Evolutionary conservation across 371 early-diverging fungal genomes (phyloP).

Genomic region (Haplosporangium sp.): DNA sequence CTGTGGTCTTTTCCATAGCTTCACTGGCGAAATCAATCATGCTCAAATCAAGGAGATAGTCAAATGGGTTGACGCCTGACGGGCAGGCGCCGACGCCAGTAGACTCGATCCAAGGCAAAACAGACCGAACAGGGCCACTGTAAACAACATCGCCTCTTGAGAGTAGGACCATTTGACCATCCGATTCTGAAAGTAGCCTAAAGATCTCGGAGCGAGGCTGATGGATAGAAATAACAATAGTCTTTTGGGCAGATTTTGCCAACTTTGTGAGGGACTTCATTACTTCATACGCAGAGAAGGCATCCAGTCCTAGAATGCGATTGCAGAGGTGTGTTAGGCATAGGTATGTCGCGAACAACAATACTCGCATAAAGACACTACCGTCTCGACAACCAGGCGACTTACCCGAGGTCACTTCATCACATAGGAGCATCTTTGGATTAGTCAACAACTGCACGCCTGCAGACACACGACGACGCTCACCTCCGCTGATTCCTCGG

Average conservation of each 20-base stretch:
- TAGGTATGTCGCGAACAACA: neutral
- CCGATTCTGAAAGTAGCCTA: conserved; percentile 38
- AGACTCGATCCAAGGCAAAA: conserved; percentile 41
- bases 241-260: conserved; percentile 47
- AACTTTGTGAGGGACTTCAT: conserved; percentile 53
- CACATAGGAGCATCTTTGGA: conserved; percentile 52
- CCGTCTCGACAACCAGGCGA: neutral
- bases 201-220: conserved; percentile 55
- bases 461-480: conserved; percentile 50
- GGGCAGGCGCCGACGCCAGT: conserved; percentile 33
- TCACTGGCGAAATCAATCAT: conserved; percentile 52
- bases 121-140: conserved; percentile 44
- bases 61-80: conserved; percentile 46
- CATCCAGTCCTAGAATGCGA: conserved; percentile 29
- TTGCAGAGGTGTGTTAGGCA: neutral
- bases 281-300: conserved; percentile 52
- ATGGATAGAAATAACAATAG: conserved; percentile 51
- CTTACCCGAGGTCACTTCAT: conserved; percentile 52
- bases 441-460: conserved; percentile 48
- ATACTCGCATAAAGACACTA: neutral
- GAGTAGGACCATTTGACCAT: conserved; percentile 51
- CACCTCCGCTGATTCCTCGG: conserved; percentile 55
- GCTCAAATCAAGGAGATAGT: conserved; percentile 45
- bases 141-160: conserved; percentile 51
- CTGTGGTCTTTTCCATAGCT: conserved; percentile 32